phyloP scores from a whole-genome alignment of 2,329 filamentous ascomycete genomes.

The Fusarium sp. region DNA sequence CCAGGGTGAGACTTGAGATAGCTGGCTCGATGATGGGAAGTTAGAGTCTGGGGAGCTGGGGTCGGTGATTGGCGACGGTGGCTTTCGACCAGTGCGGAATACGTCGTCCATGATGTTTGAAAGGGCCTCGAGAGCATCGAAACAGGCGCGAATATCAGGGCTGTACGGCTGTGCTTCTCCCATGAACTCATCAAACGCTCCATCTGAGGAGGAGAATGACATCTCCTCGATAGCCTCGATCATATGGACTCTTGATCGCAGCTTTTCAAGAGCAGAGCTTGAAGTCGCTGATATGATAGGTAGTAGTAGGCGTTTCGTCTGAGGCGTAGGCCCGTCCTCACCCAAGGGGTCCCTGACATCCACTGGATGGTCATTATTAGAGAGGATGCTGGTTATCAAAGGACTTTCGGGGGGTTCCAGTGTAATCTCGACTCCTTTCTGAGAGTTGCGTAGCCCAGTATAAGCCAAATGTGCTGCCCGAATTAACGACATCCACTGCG shows the following conservation, averaged over 20 bases:
- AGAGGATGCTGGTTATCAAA: not conserved
- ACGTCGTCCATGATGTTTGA: conserved; percentile 28
- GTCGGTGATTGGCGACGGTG: not conserved
- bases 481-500: conserved; percentile 43
- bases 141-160: conserved; percentile 23
- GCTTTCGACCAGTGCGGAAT: not conserved
- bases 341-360: not conserved
- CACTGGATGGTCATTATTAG: not conserved
- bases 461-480: conserved; percentile 41
- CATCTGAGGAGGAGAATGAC: not conserved
- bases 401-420: not conserved
- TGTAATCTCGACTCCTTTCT: not conserved
- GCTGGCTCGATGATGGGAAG: not conserved
- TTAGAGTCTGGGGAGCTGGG: conserved; percentile 1
- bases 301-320: conserved; percentile 24
- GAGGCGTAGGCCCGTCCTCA: conserved; percentile 24
- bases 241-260: conserved; percentile 4
- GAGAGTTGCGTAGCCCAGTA: conserved; percentile 17
- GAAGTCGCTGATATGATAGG: conserved; percentile 35
- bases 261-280: conserved; percentile 16
- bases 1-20: conserved; percentile 37
- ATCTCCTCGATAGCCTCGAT: conserved; percentile 4
- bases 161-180: not conserved
- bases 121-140: conserved; percentile 23
- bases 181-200: not conserved